These are phyloP conservation scores for Fraxinus velutina DNA, from an alignment of 305 asterid species.

Conservation along the genomic window DNA sequence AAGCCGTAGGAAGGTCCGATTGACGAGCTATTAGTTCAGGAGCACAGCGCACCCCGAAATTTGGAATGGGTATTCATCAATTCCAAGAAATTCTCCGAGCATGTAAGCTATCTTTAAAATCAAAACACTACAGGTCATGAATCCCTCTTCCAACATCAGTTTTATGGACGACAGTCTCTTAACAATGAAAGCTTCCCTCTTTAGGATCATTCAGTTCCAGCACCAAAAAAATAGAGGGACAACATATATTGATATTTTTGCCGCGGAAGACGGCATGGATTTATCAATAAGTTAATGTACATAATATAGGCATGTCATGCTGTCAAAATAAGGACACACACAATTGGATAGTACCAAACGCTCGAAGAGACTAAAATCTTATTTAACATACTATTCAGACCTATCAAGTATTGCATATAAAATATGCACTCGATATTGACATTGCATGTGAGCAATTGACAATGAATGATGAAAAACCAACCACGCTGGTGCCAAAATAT, in stretches of 20 bases:
- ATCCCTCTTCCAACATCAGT: neutral
- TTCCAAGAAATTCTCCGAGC: neutral
- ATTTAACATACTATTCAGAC: neutral
- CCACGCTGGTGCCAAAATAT: neutral
- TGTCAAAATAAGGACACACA: neutral
- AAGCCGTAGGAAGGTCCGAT: neutral
- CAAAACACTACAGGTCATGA: neutral
- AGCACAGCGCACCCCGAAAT: neutral
- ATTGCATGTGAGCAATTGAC: neutral
- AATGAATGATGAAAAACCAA: neutral
- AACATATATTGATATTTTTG: neutral
- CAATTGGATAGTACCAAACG: neutral
- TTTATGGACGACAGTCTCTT: neutral
- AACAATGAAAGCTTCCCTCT: neutral
- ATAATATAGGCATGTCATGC: neutral
- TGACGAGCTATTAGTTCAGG: neutral
- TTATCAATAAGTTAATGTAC: neutral
- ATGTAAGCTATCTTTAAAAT: neutral
- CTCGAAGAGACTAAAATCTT: neutral
- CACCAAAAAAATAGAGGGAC: neutral
- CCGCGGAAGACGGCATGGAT: neutral
- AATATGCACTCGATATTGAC: neutral
- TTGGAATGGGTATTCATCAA: neutral
- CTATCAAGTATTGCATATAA: neutral
- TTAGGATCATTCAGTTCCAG: neutral